Evolutionary conservation across 768 basidiomycete genomes (phyloP), one percentile per base, ranked within the genome.

Genomic region (Leccinum obscurum): DNA sequence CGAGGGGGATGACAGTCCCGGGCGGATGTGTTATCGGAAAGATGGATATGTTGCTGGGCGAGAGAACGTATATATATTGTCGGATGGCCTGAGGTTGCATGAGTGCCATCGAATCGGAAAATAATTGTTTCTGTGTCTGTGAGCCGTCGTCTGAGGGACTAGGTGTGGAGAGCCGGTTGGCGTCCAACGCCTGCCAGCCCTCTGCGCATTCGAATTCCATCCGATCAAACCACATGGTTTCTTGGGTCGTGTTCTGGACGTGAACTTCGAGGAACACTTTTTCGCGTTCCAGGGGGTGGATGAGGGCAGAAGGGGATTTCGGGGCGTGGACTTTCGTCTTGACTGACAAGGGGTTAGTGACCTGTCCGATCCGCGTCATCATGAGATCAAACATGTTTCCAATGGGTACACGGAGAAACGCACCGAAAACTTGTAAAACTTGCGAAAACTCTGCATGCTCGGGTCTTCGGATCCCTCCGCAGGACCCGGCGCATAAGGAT

Each of bases 211-310:
- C 90, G 58, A 98, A 85, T 10, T 79, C 75, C 81, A 97, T 89
- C n/a, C 82, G 83, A 64, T 93, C 88, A 61, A 93, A 91, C 78
- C 82, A 86, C 76, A 95, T 82, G 2, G 88, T 80, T 14, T 87
- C 85, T 56, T 85, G 83, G 0, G 90, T 92, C 58, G 90, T 77
- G 67, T 98, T 98, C 69, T 96, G 93, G 11, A 96, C 87, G 68
- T 96, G 92, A 4, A 96, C 86, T 72, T 98, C 95, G 22, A 98
- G 85, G 74, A 93, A 95, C 35, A 96, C 81, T 63, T 92, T 92
- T 52, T 90, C 86, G 57, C 92, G 83, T 65, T 92, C 88, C 3
- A 72, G 51, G 3, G 81, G 72, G 6, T 85, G 83, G 30, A 95
- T 76, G 11, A 85, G 62, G 2, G 93, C 87, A 22, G 89, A 84